phyloP scores from a whole-genome alignment of 2,329 filamentous ascomycete genomes.

The Pseudocercospora crystallina region DNA sequence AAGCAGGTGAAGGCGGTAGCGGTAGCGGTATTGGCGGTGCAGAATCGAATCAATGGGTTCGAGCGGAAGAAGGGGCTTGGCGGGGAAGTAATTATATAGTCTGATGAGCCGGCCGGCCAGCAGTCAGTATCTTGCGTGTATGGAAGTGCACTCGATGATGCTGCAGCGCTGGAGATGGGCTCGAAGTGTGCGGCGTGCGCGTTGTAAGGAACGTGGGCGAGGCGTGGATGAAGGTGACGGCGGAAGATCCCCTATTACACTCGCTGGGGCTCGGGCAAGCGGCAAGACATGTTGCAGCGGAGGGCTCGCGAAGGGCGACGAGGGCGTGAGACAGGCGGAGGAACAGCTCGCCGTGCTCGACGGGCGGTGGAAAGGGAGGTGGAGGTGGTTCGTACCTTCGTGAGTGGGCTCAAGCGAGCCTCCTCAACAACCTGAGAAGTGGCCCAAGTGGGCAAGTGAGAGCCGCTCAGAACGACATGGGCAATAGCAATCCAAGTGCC shows the following conservation, averaged over 20 bases:
- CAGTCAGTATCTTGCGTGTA: slow-evolving; percentile 29
- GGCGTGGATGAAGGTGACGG: slow-evolving; percentile 3
- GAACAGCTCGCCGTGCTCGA: too few relatives aligned
- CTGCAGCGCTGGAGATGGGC: slow-evolving; percentile 14
- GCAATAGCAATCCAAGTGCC: too few relatives aligned
- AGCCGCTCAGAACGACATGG: too few relatives aligned
- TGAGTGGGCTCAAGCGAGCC: too few relatives aligned
- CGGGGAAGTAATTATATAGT: slow-evolving; percentile 27
- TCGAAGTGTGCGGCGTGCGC: slow-evolving; percentile 2
- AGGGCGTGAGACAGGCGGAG: too few relatives aligned
- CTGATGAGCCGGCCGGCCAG: slow-evolving; percentile 28
- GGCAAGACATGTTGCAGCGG: too few relatives aligned
- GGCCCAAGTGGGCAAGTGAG: too few relatives aligned
- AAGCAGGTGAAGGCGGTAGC: slow-evolving; percentile 9
- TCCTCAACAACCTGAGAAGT: too few relatives aligned
- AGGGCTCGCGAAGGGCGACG: too few relatives aligned
- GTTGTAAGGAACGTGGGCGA: slow-evolving; percentile 7
- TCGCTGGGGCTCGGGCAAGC: too few relatives aligned
- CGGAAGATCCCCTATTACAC: slow-evolving; percentile 6
- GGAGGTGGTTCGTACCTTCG: too few relatives aligned
- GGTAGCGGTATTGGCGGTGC: slow-evolving; percentile 5
- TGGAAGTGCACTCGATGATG: slow-evolving; percentile 18
- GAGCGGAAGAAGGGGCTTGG: slow-evolving; percentile 18
- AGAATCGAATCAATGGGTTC: slow-evolving; percentile 19
- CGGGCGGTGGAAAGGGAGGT: too few relatives aligned